A percentile compares a stretch with the other conserved stretches of the same genome.
Conservation (phyloP, 1,139 yeast genomes). For the Lodderomyces metapsilosis region DNA sequence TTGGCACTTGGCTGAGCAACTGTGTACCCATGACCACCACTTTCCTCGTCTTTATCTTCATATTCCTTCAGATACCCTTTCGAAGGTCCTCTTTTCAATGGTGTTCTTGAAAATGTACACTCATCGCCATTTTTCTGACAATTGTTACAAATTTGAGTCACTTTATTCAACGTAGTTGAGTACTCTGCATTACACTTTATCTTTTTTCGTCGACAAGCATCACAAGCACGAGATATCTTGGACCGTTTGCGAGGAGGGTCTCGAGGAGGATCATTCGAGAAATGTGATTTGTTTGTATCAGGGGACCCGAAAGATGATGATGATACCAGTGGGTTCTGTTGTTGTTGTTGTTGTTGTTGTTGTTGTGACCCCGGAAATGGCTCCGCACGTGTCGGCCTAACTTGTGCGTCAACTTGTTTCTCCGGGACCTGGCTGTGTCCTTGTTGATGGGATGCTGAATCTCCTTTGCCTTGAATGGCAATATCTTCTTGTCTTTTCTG, state of each 20-base stretch:
- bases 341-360: slow-evolving; percentile 3
- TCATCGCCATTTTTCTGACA: slow-evolving; percentile 53
- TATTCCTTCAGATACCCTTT: slow-evolving; percentile 58
- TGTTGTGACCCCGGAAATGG: background rate
- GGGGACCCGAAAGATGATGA: background rate
- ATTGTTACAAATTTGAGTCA: slow-evolving; percentile 53
- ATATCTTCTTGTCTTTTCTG: background rate
- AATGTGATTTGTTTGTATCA: background rate
- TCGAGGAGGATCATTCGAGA: background rate
- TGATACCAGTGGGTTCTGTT: too few species aligned
- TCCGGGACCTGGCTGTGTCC: too few species aligned
- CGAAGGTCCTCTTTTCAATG: slow-evolving; percentile 74
- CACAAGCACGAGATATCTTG: slow-evolving; percentile 71
- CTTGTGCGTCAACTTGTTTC: background rate
- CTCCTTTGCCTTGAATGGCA: too few species aligned
- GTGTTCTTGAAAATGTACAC: slow-evolving; percentile 67
- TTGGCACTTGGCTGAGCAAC: slow-evolving; percentile 1
- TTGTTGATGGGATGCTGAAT: background rate
- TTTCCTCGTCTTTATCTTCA: slow-evolving; percentile 29
- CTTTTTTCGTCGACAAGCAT: slow-evolving; percentile 64
- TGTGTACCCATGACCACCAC: slow-evolving; percentile 3
- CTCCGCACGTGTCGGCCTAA: background rate
- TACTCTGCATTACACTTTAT: slow-evolving; percentile 61
- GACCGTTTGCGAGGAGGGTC: slow-evolving; percentile 51
- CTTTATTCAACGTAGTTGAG: slow-evolving; percentile 38